Base-by-base conservation (phyloP, 202 grass and related monocot species). In the Cymbopogon flexuosus region DNA sequence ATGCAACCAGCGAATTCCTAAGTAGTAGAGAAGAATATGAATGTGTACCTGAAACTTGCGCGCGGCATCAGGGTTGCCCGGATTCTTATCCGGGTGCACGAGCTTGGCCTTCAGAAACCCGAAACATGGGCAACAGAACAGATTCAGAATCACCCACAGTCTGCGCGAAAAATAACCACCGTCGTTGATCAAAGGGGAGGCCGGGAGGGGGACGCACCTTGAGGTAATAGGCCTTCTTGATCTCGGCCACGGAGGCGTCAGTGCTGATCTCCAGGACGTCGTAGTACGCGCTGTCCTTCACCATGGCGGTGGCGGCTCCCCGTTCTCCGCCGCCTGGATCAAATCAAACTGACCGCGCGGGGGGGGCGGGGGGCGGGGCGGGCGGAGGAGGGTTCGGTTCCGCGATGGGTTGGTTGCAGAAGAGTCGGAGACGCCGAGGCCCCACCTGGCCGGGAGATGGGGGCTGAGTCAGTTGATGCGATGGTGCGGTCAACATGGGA, bases 161-260 rank as follows among this genome's bases (percentile, higher is more conserved):
- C 15, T n/a, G 47, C 5, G 13, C 0, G 60, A 13, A 39, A 57
- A 10, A 61, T 3, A 29, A 52, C 7, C 8, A 65, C 18, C 19
- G 9, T 5, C 65, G 33, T 35, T n/a, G 39, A 78, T 64, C 18
- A 10, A 27, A 27, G 6, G 4, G 3, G 15, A 75, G 56, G 43
- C 12, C 1, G 23, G 1, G 2, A 10, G 46, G 46, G 23, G 14
- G 5, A 19, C 45, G 61, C 15, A 97, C 94, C 91, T 97, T 97
- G 52, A 94, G 37, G 86, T 97, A 97, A 69, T 97, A 97, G 2
- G 94, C 94, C 83, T 94, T 97, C 91, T 97, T 97, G 81, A 97
- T 97, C 64, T 92, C 78, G 46, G 91, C 81, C 54, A 88, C 70
- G 65, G 94, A 89, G 87, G 94, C 89, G 88, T 87, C 90, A 4